Evolutionary conservation across 2,329 filamentous ascomycete species (phyloP).

Genomic region (Pyrenochaeta sp.): DNA sequence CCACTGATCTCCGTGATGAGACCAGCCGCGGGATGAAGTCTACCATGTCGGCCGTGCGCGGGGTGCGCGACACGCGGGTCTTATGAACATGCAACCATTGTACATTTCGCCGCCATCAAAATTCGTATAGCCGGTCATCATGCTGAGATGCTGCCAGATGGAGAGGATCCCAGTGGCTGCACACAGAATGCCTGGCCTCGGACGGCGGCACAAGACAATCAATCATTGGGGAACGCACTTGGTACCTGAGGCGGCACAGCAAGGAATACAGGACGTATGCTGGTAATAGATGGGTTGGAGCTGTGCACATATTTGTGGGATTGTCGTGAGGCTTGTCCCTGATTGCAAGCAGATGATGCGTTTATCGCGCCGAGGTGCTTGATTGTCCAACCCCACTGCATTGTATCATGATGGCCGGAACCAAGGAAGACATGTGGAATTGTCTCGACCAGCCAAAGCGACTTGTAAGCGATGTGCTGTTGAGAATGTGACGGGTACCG

Average conservation of each 20-base stretch:
- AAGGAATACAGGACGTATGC: constrained; percentile 30
- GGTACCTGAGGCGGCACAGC: constrained; percentile 27
- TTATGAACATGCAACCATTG: too few relatives aligned
- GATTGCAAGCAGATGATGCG: constrained; percentile 5
- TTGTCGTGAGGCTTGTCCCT: constrained; percentile 13
- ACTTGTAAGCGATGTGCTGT: constrained; percentile 1
- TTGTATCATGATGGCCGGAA: too few relatives aligned
- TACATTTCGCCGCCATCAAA: too few relatives aligned
- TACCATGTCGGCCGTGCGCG: constrained; percentile 30
- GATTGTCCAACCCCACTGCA: constrained; percentile 7
- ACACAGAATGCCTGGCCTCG: constrained; percentile 25
- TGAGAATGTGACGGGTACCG: constrained; percentile 8
- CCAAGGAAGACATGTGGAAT: constrained; percentile 6
- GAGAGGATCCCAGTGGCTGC: constrained; percentile 26
- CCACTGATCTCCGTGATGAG: constrained; percentile 9
- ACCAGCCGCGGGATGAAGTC: constrained; percentile 16
- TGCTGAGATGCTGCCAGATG: constrained; percentile 27
- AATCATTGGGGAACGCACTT: too few relatives aligned
- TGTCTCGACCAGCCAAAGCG: constrained; percentile 12
- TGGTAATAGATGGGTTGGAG: constrained; percentile 36
- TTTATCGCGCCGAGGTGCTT: constrained; percentile 16
- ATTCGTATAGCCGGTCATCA: constrained; percentile 13
- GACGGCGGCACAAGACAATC: constrained; percentile 9
- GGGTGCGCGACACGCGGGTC: constrained; percentile 14
- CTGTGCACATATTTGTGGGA: constrained; percentile 21